Percentiles rank a stretch among this genome's conserved stretches.
Conservation (phyloP, 2,329 filamentous ascomycete species). For the Ophiostoma angusticollis region DNA sequence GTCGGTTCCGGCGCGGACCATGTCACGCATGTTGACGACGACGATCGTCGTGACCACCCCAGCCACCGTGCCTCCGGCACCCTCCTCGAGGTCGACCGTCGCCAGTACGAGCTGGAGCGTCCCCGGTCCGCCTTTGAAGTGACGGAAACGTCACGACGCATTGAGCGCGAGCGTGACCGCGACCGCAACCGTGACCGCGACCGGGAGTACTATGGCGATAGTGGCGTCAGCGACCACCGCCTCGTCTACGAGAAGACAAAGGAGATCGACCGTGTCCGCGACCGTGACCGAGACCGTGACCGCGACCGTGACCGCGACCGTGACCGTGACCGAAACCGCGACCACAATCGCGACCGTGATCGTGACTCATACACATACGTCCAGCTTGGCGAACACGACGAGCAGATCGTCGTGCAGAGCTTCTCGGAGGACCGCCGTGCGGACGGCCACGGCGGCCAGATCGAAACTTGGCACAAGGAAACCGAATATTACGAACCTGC, state of each 20-base stretch:
- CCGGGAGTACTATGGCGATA: conserved; percentile 17
- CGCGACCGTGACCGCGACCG: conserved; percentile 29
- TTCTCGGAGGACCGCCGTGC: conserved; percentile 37
- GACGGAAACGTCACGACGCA: conserved; percentile 17
- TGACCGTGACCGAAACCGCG: conserved; percentile 17
- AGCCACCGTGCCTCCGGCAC: conserved; percentile 22
- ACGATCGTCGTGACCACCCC: conserved; percentile 28
- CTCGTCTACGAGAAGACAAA: conserved; percentile 32
- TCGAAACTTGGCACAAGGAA: conserved; percentile 49
- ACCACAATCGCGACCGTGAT: conserved; percentile 24
- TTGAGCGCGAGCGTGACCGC: conserved; percentile 15
- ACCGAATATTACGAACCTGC: conserved; percentile 48
- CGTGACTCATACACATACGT: conserved; percentile 30
- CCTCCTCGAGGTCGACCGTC: conserved; percentile 30
- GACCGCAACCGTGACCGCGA: conserved; percentile 14
- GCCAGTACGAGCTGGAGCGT: conserved; percentile 32
- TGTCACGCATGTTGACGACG: conserved; percentile 24
- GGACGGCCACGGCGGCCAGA: conserved; percentile 31
- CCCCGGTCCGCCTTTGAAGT: conserved; percentile 39
- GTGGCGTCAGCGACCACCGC: conserved; percentile 21
- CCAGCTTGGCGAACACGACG: conserved; percentile 34
- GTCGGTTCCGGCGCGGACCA: conserved; percentile 29
- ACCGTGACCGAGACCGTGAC: conserved; percentile 19
- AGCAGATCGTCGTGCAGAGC: conserved; percentile 36
- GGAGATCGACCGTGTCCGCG: conserved; percentile 23